phyloP scores from a whole-genome alignment of 768 basidiomycete species.

The Pleurotus citrinopileatus region DNA sequence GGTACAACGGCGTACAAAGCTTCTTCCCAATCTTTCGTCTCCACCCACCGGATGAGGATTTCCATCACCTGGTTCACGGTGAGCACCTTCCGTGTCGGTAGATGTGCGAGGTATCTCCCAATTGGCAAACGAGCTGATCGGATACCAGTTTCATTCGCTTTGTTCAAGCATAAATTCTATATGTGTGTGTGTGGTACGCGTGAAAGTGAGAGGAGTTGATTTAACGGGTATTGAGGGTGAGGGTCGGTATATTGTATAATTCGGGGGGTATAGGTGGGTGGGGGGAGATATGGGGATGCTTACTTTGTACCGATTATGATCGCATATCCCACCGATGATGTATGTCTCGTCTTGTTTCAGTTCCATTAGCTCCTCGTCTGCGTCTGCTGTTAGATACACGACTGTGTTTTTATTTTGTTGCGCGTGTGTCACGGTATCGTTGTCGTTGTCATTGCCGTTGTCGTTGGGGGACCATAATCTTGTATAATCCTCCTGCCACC shows the following conservation, averaged over 20 bases:
- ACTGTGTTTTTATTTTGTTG: slow-evolving; percentile 45
- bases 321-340: slow-evolving; percentile 93
- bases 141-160: slow-evolving; percentile 71
- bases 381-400: slow-evolving; percentile 94
- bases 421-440: no score
- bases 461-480: slow-evolving; percentile 61
- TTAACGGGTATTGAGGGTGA: slow-evolving; percentile 9
- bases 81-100: slow-evolving; percentile 91
- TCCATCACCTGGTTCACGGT: slow-evolving; percentile 98
- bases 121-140: slow-evolving; percentile 92
- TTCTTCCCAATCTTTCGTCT: slow-evolving; percentile 79
- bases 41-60: slow-evolving; percentile 89
- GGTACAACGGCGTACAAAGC: slow-evolving; percentile 91
- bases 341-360: slow-evolving; percentile 85
- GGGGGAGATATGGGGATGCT: no score
- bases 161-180: slow-evolving; percentile 87
- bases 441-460: no score
- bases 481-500: slow-evolving; percentile 79
- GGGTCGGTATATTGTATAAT: no score
- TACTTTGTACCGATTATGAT: slow-evolving; percentile 95
- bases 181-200: slow-evolving; percentile 16
- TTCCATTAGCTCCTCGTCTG: slow-evolving; percentile 80
- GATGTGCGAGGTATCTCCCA: slow-evolving; percentile 79
- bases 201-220: slow-evolving; percentile 6
- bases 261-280: no score